Percentiles rank a stretch among this genome's conserved stretches.
Evolutionary conservation across 1,284 basidiomycete species (phyloP).

Genomic region (Hemileia vastatrix): DNA sequence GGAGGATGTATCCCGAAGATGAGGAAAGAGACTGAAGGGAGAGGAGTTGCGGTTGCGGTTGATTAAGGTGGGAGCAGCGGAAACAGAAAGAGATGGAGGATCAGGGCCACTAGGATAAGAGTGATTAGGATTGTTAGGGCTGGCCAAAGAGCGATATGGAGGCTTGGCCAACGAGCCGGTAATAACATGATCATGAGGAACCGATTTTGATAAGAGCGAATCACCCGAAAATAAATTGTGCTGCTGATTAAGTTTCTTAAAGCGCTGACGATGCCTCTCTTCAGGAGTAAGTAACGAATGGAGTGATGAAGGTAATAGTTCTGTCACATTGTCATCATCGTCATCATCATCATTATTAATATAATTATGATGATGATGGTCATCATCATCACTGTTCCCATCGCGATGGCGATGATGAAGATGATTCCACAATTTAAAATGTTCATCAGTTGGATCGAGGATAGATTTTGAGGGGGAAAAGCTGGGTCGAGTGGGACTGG

Average conservation of each 20-base stretch:
- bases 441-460: background rate
- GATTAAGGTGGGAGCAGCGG: conserved; percentile 2
- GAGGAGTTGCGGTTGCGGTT: background rate
- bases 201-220: conserved; percentile 13
- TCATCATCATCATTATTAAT: conserved; percentile 43
- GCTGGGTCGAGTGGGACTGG: conserved; percentile 6
- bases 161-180: background rate
- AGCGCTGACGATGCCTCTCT: conserved; percentile 55
- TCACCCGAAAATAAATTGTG: no score
- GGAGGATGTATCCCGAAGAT: conserved; percentile 4
- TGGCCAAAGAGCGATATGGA: background rate
- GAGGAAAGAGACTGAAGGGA: background rate
- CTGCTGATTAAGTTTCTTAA: conserved; percentile 18
- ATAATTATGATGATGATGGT: background rate
- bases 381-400: conserved; percentile 11
- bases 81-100: conserved; percentile 11
- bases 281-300: conserved; percentile 78
- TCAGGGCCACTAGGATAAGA: background rate
- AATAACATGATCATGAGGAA: conserved; percentile 15
- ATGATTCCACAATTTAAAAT: conserved; percentile 8
- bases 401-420: background rate
- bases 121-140: background rate
- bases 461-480: background rate
- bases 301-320: conserved; percentile 71
- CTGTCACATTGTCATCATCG: conserved; percentile 52